phyloP scores from a whole-genome alignment of 1,284 basidiomycete genomes.

The Calocybe gambosa region DNA sequence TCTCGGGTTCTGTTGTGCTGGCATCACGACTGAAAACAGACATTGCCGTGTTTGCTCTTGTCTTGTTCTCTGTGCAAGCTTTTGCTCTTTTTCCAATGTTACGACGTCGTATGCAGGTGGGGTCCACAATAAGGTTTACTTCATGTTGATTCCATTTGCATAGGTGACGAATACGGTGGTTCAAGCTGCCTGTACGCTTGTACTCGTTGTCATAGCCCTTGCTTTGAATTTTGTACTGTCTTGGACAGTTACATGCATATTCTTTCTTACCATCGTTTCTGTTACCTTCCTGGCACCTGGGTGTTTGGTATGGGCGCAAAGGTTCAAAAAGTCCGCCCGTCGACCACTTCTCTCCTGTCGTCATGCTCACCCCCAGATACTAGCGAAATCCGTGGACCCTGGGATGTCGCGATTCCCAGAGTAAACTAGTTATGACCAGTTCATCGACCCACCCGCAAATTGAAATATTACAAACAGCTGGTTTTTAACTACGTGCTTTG shows the following conservation, averaged over 20 bases:
- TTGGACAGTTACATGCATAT: constrained; percentile 43
- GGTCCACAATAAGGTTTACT: constrained; percentile 13
- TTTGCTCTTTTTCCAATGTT: constrained; percentile 86
- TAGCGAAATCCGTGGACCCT: constrained; percentile 22
- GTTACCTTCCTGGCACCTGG: constrained; percentile 68
- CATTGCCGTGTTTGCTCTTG: constrained; percentile 84
- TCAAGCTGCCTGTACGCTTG: constrained; percentile 46
- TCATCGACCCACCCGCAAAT: not conserved
- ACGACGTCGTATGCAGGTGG: constrained; percentile 73
- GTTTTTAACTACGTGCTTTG: not conserved
- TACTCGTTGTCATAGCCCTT: constrained; percentile 43
- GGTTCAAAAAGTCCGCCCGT: constrained; percentile 68
- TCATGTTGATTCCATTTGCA: constrained; percentile 6
- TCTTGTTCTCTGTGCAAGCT: constrained; percentile 79
- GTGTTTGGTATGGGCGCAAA: constrained; percentile 74
- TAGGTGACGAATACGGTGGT: constrained; percentile 41
- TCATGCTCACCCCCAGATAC: not conserved
- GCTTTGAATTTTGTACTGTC: constrained; percentile 50
- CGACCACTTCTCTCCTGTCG: not conserved
- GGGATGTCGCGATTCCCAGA: constrained; percentile 20
- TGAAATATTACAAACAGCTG: not conserved
- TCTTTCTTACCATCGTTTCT: constrained; percentile 42
- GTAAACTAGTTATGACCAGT: constrained; percentile 10
- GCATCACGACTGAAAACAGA: constrained; percentile 86
- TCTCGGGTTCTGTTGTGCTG: constrained; percentile 90